Percentiles rank a stretch among this genome's conserved stretches.
These are phyloP conservation scores for Schoenoplectus tabernaemontani DNA, from an alignment of 202 grass and related monocot genomes.

Conservation along the genomic window DNA sequence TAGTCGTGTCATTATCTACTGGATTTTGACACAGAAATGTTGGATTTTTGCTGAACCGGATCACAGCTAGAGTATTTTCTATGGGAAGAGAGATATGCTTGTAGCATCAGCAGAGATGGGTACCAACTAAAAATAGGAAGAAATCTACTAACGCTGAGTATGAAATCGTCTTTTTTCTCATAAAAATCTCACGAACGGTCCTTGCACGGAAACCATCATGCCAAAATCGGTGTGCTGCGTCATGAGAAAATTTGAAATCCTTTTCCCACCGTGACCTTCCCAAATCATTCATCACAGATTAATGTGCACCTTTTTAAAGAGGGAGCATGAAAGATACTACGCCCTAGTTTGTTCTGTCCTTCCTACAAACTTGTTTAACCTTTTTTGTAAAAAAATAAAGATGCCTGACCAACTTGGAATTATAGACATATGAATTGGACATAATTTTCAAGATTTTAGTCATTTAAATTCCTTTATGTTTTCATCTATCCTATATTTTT, in stretches of 20 bases:
- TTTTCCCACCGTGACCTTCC: neutral
- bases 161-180: neutral
- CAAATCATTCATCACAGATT: slow-evolving; percentile 9
- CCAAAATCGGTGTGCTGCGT: neutral
- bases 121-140: neutral
- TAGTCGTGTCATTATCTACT: neutral
- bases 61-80: neutral
- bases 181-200: neutral
- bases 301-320: neutral
- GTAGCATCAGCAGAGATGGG: neutral
- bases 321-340: neutral
- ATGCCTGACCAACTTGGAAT: no score
- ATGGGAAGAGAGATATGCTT: neutral
- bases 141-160: neutral
- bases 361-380: no score
- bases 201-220: neutral
- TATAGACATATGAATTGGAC: no score
- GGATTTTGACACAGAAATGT: neutral
- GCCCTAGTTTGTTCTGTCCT: neutral
- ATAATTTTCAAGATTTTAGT: no score
- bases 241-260: neutral
- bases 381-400: no score
- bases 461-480: no score
- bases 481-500: no score
- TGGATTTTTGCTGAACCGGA: neutral